phyloP scores from a whole-genome alignment of 495 filamentous ascomycete species.

The Hyaloscypha hepaticicola region DNA sequence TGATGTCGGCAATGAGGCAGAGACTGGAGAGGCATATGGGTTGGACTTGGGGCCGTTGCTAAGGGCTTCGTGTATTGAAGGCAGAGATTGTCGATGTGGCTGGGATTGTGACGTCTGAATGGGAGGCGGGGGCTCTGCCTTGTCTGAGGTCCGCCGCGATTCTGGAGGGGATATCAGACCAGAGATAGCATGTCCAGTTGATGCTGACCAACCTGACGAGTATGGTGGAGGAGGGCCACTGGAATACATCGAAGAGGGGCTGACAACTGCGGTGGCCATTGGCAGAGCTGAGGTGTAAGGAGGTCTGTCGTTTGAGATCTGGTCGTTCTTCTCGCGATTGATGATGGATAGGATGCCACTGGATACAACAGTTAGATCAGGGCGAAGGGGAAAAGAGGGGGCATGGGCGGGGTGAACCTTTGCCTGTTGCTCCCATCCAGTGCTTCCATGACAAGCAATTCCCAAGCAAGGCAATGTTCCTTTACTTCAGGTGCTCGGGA shows the following conservation, averaged over 20 bases:
- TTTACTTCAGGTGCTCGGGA: constrained; percentile 24
- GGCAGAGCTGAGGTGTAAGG: constrained; percentile 21
- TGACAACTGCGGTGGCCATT: constrained; percentile 29
- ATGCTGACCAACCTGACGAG: constrained; percentile 43
- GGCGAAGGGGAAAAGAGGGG: neutral
- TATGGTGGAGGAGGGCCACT: constrained; percentile 59
- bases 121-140: constrained; percentile 21
- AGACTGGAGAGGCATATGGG: constrained; percentile 27
- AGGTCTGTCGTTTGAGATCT: constrained; percentile 21
- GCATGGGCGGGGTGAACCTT: constrained; percentile 16
- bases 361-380: constrained; percentile 1
- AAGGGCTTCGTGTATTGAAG: constrained; percentile 34
- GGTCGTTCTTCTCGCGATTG: constrained; percentile 25
- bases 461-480: constrained; percentile 8
- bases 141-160: constrained; percentile 32
- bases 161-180: constrained; percentile 33
- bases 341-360: constrained; percentile 28
- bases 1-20: constrained; percentile 18
- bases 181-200: constrained; percentile 41
- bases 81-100: constrained; percentile 30
- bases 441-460: constrained; percentile 26
- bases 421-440: constrained; percentile 25
- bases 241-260: constrained; percentile 56
- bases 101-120: constrained; percentile 23
- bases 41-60: constrained; percentile 17